Conservation (phyloP, 768 basidiomycete genomes). For the Amanita phalloides region DNA sequence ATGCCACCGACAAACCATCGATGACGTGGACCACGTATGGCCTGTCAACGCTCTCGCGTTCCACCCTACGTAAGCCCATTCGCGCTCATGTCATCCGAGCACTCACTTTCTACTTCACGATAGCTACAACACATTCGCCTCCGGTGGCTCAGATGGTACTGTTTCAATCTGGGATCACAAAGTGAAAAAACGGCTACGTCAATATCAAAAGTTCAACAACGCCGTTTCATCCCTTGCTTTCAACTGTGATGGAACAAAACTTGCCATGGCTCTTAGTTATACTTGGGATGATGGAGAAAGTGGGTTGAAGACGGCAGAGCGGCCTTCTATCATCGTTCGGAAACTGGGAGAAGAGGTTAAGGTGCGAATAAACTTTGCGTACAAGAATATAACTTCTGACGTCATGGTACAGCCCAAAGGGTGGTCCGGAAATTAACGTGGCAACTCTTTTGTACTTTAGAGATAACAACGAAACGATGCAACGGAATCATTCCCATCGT, state of each 20-base stretch:
- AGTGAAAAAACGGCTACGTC: constrained; percentile 89
- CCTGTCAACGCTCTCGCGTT: constrained; percentile 94
- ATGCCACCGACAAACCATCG: constrained; percentile 85
- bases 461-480: background rate
- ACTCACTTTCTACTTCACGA: background rate
- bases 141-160: constrained; percentile 88
- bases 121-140: constrained; percentile 90
- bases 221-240: constrained; percentile 77
- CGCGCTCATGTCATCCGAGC: background rate
- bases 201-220: constrained; percentile 71
- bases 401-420: constrained; percentile 5
- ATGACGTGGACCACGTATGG: constrained; percentile 92
- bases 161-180: constrained; percentile 97
- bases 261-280: constrained; percentile 82
- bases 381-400: background rate
- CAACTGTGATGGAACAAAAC: constrained; percentile 69
- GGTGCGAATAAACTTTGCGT: constrained; percentile 21
- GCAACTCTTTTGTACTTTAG: background rate
- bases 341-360: constrained; percentile 71
- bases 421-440: constrained; percentile 2
- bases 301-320: constrained; percentile 52
- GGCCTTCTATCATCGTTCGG: constrained; percentile 51
- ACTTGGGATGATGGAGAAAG: constrained; percentile 85
- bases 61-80: constrained; percentile 60
- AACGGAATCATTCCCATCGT: background rate